Base-by-base conservation (phyloP, 495 filamentous ascomycete genomes). In the Lineolata rhizophorae region DNA sequence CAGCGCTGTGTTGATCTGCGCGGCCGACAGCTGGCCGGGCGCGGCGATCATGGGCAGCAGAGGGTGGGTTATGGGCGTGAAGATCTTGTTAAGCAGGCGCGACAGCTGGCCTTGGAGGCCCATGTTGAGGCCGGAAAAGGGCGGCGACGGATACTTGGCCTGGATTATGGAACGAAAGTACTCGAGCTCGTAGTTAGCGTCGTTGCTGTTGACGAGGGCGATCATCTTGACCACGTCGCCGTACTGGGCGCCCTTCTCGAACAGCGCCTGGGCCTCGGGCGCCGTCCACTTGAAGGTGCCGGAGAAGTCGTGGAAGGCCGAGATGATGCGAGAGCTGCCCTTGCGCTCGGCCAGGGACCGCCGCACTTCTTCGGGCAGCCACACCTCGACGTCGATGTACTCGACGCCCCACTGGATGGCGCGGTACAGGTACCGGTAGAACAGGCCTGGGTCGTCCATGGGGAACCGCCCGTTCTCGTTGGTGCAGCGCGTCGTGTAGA, bases 141-240 rank as follows among this genome's bases (percentile, higher is more conserved):
- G 70, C 5, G 75, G 76, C 8, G 69, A 62, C 1, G 69, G 55
- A 38, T 72, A 71, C 36, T 67, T 61, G 16, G 58, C 48, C 41
- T 67, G 71, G 44, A 84, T 69, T 29, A 67, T 76, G 0, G 76
- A 79, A 6, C 79, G 70, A 56, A 87, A 87, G 50, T 80, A 82
- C 51, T 87, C 79, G 5, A 87, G 60, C 53, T 83, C 76, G 44
- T 82, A 84, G 49, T 84, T 84, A 35, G 79, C 78, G 40, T 80
- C 72, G 47, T 73, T 68, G 12, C 72, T 68, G 38, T 64, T 67
- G 39, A 77, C 74, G 49, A 82, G 70, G 12, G 75, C 70, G 43
- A 84, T 83, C 76, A 87, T 84, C 54, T 84, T 87, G 27, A 84
- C 70, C 22, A 83, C 77, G 48, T 84, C 78, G 14, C 72, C 75